Percentiles rank a stretch among this genome's conserved stretches.
Conservation (phyloP, 2,329 filamentous ascomycete species). For the Stachybotrys chartarum region DNA sequence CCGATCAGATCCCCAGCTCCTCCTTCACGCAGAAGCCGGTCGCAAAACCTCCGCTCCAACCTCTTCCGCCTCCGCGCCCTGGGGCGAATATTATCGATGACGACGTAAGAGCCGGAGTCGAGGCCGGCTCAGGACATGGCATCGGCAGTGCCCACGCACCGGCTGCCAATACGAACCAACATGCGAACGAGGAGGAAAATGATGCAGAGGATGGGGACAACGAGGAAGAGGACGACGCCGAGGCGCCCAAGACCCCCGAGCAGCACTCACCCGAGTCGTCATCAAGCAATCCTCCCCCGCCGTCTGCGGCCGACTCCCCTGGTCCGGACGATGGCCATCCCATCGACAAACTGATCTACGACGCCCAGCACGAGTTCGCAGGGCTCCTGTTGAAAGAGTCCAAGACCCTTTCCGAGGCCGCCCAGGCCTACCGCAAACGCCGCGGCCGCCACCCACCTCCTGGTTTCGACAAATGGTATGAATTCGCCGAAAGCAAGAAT, state of each 20-base stretch:
- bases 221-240: not conserved
- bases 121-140: not conserved
- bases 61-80: not conserved
- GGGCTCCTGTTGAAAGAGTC: constrained; percentile 35
- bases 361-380: constrained; percentile 33
- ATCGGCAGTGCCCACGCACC: not conserved
- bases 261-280: constrained; percentile 1
- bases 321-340: constrained; percentile 28
- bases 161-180: not conserved
- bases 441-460: constrained; percentile 57
- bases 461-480: constrained; percentile 54
- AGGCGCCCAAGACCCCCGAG: not conserved
- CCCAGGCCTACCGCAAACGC: constrained; percentile 48
- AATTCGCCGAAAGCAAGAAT: constrained; percentile 43
- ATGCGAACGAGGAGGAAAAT: not conserved
- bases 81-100: not conserved
- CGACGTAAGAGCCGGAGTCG: not conserved
- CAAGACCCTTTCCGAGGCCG: constrained; percentile 44
- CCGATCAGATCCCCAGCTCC: constrained; percentile 4
- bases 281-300: constrained; percentile 1
- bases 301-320: not conserved
- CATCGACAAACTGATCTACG: constrained; percentile 44
- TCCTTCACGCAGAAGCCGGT: not conserved
- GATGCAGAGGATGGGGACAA: not conserved
- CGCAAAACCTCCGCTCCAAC: not conserved